Evolutionary conservation across 441 rosid species (phyloP), one percentile per base, ranked within the genome.

Genomic region (Flueggea neowawraea): DNA sequence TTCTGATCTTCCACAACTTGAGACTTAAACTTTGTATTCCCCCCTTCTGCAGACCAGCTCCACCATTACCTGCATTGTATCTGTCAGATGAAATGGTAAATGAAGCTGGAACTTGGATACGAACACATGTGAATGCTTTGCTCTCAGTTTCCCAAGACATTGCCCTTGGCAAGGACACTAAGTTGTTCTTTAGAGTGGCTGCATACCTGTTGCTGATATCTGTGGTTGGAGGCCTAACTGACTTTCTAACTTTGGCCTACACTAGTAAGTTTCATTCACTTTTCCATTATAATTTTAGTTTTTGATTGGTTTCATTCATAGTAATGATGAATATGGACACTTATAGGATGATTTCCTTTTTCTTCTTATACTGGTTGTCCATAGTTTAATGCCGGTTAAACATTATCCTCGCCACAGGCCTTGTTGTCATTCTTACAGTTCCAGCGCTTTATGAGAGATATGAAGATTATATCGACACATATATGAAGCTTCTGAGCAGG

Each of bases 371-470:
- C 13, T 16, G 4, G 0, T 4, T 39, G 7, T 57, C 16, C 51
- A 12, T 13, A 6, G 8, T 36, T 52, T 32, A 12, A 56, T 28
- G 47, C 14, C 64, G 58, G 39, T 49, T 14, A 31, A 8, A 1
- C 55, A 13, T 61, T 73, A 11, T 36, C 10, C 51, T 10, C 54
- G 15, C 67, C 44, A 64, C 87, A 91, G 99, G 88, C 58, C 87
- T 95, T 72, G 60, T 89, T 60, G 62, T 82, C 33, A 51, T 77
- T 63, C 82, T 95, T 48, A 84, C 93, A 11, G 63, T 89, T 64
- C 99, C 98, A 11, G 91, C 82, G 15, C 65, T 89, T 8, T 95
- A 95, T 7, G 99, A 91, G 79, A 86, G 76, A 58, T 77, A 73
- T 3, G 87, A 82, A 66, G 82, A 84, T 58, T 60, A 45, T 68